Percentiles rank a stretch among this genome's conserved stretches.
Conservation (phyloP, 202 grass and related monocot species). For the Elaeis oleifera region DNA sequence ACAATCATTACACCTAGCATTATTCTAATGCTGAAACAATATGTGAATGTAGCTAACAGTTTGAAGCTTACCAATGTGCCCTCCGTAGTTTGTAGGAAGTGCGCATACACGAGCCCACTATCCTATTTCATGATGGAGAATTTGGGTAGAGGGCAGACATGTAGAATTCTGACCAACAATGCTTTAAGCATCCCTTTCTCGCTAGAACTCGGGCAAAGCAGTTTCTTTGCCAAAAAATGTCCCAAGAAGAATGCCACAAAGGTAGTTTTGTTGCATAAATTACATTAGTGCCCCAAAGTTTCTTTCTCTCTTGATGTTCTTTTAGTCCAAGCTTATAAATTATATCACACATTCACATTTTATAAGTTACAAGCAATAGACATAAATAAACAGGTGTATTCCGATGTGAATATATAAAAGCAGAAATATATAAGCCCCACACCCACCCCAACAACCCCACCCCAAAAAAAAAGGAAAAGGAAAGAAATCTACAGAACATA, state of each 20-base stretch:
- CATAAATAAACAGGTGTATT: no score
- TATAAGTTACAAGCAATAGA: no score
- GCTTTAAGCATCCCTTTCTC: slow-evolving; percentile 28
- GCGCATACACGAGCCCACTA: no score
- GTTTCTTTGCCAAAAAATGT: slow-evolving; percentile 36
- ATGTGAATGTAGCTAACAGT: slow-evolving; percentile 12
- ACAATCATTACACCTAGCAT: slow-evolving; percentile 29
- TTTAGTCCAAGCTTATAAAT: no score
- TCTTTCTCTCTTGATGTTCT: no score
- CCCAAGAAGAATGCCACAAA: slow-evolving; percentile 18
- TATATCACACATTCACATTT: no score
- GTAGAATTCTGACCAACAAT: slow-evolving; percentile 24
- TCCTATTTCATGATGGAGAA: slow-evolving; percentile 19
- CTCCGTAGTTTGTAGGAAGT: slow-evolving; percentile 3
- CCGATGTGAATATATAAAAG: no score
- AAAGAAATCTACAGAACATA: no score
- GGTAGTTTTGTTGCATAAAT: slow-evolving; percentile 5
- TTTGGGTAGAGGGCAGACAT: slow-evolving; percentile 16
- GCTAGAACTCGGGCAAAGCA: slow-evolving; percentile 28
- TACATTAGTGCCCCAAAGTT: background rate
- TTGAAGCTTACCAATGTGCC: slow-evolving; percentile 4
- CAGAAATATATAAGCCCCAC: no score
- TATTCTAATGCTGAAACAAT: slow-evolving; percentile 36
- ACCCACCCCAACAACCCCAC: no score
- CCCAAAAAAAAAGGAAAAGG: no score